Percentiles rank a stretch among this genome's conserved stretches.
Evolutionary conservation across 305 asterid genomes (phyloP).

Genomic region (Striga hermonthica): DNA sequence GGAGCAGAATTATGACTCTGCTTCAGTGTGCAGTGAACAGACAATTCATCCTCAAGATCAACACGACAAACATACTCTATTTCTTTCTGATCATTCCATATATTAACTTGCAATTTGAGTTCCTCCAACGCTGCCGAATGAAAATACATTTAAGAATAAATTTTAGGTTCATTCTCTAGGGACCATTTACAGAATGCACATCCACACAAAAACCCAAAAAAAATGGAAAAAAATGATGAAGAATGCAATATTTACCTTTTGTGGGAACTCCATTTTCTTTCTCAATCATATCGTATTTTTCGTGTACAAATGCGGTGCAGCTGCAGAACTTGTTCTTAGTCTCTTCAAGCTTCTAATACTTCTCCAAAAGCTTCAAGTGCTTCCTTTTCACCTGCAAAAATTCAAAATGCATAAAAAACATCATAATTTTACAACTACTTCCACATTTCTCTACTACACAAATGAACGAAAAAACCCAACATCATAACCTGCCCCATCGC

Average conservation of each 20-base stretch:
- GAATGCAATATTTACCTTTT: conserved; percentile 41
- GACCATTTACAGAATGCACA: not conserved
- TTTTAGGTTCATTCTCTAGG: too few species aligned
- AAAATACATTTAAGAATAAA: too few species aligned
- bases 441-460: not conserved
- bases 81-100: conserved; percentile 54
- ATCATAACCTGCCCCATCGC: conserved; percentile 45
- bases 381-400: conserved; percentile 56
- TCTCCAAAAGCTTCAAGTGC: conserved; percentile 47
- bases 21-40: conserved; percentile 48
- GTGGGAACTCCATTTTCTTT: conserved; percentile 43
- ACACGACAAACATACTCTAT: conserved; percentile 48
- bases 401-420: not conserved
- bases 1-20: conserved; percentile 36
- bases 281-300: conserved; percentile 38
- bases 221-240: not conserved
- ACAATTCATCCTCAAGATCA: conserved; percentile 65
- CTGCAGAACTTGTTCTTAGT: conserved; percentile 42
- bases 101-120: conserved; percentile 44
- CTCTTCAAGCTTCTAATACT: conserved; percentile 41
- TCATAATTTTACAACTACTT: not conserved
- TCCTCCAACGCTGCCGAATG: conserved; percentile 44
- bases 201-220: not conserved
- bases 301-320: conserved; percentile 34
- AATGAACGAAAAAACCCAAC: not conserved